phyloP scores from a whole-genome alignment of 352 stramenopile species.

The Phytophthora cryptogea region DNA sequence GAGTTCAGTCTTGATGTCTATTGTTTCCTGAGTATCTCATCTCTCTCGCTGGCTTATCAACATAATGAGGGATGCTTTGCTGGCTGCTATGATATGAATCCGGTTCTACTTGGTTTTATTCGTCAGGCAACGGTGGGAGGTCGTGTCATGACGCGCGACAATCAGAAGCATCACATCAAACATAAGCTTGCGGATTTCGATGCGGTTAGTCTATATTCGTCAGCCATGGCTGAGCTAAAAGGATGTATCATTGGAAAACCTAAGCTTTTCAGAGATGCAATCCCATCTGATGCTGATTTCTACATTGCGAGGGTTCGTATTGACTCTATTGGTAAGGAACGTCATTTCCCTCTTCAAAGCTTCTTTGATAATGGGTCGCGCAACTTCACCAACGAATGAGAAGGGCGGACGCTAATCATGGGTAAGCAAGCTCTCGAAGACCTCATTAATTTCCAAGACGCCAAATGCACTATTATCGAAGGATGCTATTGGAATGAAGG shows the following conservation, averaged over 20 bases:
- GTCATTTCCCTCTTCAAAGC: constrained; percentile 7
- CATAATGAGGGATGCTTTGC: constrained; percentile 16
- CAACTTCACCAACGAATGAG: constrained; percentile 12
- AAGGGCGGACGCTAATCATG: background rate
- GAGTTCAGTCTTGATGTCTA: constrained; percentile 4
- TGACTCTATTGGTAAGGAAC: constrained; percentile 3
- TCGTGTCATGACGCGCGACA: constrained; percentile 12
- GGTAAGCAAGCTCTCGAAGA: constrained; percentile 12
- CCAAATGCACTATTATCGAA: constrained; percentile 9
- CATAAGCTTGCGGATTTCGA: constrained; percentile 13
- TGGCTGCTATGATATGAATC: constrained; percentile 11
- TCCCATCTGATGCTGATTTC: constrained; percentile 9
- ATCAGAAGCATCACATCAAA: constrained; percentile 6
- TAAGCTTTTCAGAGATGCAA: constrained; percentile 3
- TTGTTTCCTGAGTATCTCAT: constrained; percentile 1
- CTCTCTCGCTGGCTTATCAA: constrained; percentile 2
- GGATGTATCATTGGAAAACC: constrained; percentile 3
- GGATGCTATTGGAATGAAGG: constrained; percentile 16
- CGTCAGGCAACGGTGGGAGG: constrained; percentile 5
- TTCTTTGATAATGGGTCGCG: constrained; percentile 4
- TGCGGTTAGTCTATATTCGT: constrained; percentile 11
- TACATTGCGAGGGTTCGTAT: constrained; percentile 3
- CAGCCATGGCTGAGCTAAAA: constrained; percentile 2
- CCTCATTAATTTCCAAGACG: constrained; percentile 2
- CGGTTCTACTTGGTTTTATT: constrained; percentile 3